Evolutionary conservation across 176 grass and related monocot genomes (phyloP), one percentile per base, ranked within the genome.

Genomic region (Paspalum vaginatum): DNA sequence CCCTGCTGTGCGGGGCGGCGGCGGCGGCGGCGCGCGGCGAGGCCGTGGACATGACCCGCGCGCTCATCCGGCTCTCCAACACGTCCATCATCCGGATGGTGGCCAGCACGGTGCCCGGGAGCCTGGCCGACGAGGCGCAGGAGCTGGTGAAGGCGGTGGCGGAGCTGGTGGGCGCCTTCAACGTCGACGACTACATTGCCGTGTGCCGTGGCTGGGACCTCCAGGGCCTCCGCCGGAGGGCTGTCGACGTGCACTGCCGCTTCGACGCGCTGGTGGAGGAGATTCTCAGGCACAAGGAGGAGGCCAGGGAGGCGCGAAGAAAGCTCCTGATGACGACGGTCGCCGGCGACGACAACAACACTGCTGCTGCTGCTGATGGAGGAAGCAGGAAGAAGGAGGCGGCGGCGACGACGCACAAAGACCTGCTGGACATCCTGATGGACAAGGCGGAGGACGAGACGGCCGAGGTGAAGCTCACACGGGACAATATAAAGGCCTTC

Each of bases 401-500:
- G 53, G 0, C 8, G 41, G 1, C 56, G 5, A 4, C 81, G 41
- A 8, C 5, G 6, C 53, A 81, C 54, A 93, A 88, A 86, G 92
- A 91, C 70, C 54, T 94, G 64, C 88, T 95, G 0, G 89, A 95
- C 67, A 95, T 91, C 71, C 77, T 94, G 56, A 81, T 94, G 57
- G 89, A 91, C 50, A 83, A 91, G 50, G 70, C 84, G 38, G 81
- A 74, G 32, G 77, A 95, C 78, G 38, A 73, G 0, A 22, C 80
- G 7, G 84, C 89, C 2, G 92, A 95, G 72, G 74, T 89, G 7
- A 95, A 85, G 68, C 85, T 95, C 44, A 91, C 71, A 43, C 57
- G 92, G 77, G 78, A 83, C 3, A 89, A 95, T 68, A 91, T 95
- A 47, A 95, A 95, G 38, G 89, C 84, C 13, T 95, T 95, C 83